These are phyloP conservation scores for Lichenothelia convexa DNA, from an alignment of 495 filamentous ascomycete genomes.

Conservation along the genomic window DNA sequence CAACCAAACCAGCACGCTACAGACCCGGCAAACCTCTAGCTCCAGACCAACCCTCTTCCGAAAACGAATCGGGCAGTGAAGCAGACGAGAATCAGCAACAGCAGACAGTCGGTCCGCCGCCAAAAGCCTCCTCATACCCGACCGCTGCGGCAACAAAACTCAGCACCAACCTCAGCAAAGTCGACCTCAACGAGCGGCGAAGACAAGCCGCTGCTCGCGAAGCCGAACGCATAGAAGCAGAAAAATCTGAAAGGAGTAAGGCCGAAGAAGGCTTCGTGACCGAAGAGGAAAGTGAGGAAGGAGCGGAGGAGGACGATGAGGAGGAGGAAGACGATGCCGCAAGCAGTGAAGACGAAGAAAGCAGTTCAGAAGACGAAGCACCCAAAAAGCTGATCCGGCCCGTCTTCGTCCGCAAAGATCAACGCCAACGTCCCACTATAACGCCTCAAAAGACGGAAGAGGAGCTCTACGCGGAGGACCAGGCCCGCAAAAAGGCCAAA, in stretches of 20 bases:
- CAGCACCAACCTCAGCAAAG: slow-evolving; percentile 41
- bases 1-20: slow-evolving; percentile 61
- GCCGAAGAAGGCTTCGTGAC: slow-evolving; percentile 28
- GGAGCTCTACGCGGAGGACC: slow-evolving; percentile 33
- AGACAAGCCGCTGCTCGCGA: slow-evolving; percentile 27
- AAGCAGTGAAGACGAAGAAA: slow-evolving; percentile 39
- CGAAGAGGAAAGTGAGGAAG: slow-evolving; percentile 13
- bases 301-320: slow-evolving; percentile 6
- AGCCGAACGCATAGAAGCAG: slow-evolving; percentile 17
- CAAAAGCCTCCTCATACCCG: slow-evolving; percentile 36
- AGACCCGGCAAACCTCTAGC: slow-evolving; percentile 67
- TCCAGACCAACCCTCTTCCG: slow-evolving; percentile 42
- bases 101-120: slow-evolving; percentile 30
- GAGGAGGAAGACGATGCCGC: too few species aligned
- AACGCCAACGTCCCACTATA: slow-evolving; percentile 30
- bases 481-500: slow-evolving; percentile 44
- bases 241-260: slow-evolving; percentile 19
- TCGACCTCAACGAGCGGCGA: slow-evolving; percentile 41
- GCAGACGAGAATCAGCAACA: slow-evolving; percentile 30
- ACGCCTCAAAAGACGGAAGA: slow-evolving; percentile 23
- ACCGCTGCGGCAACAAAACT: slow-evolving; percentile 22
- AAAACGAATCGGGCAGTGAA: slow-evolving; percentile 41
- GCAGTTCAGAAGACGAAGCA: slow-evolving; percentile 15
- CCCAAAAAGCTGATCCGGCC: slow-evolving; percentile 60
- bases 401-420: slow-evolving; percentile 76